Evolutionary conservation across 177 flowering plant species (phyloP), one percentile per base, ranked within the genome.

Genomic region (Vitis hybrid): DNA sequence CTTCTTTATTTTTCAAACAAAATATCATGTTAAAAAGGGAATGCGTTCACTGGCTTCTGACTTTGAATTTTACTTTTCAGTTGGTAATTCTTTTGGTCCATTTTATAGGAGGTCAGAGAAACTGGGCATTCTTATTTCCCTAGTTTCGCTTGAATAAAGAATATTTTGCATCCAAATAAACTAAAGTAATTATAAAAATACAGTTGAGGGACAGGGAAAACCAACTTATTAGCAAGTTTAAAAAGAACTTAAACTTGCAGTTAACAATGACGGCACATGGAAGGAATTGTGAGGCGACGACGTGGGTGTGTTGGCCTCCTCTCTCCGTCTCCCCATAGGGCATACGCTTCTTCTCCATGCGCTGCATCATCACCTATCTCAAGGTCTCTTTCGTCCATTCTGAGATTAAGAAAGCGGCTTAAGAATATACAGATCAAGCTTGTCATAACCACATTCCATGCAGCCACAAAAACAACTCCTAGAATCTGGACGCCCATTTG

Each of bases 291-390:
- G 1, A 83, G 87, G 3, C 62, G 71, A 68, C 65, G 69, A 13
- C 74, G 65, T 4, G 80, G 76, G 46, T 68, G 68, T 1, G 84
- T 64, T 0, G 70, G 73, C 62, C 67, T 61, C 58, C 74, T 83
- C 54, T 88, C 96, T 2, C 92, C 96, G 62, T 91, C 90, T 19
- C 92, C 91, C 93, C 93, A 88, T 56, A 89, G 55, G 0, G 95
- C 95, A 71, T 91, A 89, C 1, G 90, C 92, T 75, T 91, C 97
- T 52, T 91, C 97, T 2, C 97, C 93, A 69, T 91, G 92, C 1
- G 65, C 90, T 1, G 92, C 97, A 64, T 89, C 93, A 56, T 88
- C 93, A 0, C 93, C 93, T 1, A 82, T 70, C 71, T 74, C 73
- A 0, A 89, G 79, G 17, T 82, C 89, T 10, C 85, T 90, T 27